A percentile compares a stretch with the other conserved stretches of the same genome.
These are phyloP conservation scores for Neofusicoccum kwambonambiense DNA, from an alignment of 2,329 filamentous ascomycete species.

Conservation along the genomic window DNA sequence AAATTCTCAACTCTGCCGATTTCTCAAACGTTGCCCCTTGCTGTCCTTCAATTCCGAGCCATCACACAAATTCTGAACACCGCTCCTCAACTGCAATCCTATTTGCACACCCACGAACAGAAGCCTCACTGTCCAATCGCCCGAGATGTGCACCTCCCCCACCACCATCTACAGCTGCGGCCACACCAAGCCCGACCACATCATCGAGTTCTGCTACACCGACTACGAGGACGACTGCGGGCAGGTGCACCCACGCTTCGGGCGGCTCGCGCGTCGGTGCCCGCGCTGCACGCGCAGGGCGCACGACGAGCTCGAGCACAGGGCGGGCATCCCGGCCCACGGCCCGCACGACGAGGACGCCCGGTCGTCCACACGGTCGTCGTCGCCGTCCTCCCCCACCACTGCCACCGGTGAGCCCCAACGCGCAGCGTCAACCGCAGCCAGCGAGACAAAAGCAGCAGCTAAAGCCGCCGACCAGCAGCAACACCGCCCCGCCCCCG, in stretches of 20 bases:
- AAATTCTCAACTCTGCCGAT: background rate
- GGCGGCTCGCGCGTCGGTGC: background rate
- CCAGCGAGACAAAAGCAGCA: background rate
- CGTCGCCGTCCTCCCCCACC: background rate
- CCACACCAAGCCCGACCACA: conserved; percentile 13
- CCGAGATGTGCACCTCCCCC: conserved; percentile 6
- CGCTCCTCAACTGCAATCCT: background rate
- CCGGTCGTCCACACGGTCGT: background rate
- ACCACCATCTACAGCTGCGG: conserved; percentile 12
- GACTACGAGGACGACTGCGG: conserved; percentile 6
- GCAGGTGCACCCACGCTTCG: background rate
- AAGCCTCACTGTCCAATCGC: background rate
- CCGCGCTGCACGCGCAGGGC: background rate
- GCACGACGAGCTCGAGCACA: conserved; percentile 1
- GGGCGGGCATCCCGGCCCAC: background rate
- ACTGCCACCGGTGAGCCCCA: background rate
- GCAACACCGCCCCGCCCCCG: background rate
- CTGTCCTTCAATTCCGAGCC: background rate
- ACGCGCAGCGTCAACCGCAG: background rate
- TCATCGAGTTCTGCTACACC: conserved; percentile 6
- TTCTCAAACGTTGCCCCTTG: background rate
- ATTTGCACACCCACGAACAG: background rate
- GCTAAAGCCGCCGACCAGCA: background rate
- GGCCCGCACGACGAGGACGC: conserved; percentile 1
- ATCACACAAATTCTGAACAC: background rate